phyloP scores from a whole-genome alignment of 2,329 filamentous ascomycete genomes.

The Talaromyces sp. region DNA sequence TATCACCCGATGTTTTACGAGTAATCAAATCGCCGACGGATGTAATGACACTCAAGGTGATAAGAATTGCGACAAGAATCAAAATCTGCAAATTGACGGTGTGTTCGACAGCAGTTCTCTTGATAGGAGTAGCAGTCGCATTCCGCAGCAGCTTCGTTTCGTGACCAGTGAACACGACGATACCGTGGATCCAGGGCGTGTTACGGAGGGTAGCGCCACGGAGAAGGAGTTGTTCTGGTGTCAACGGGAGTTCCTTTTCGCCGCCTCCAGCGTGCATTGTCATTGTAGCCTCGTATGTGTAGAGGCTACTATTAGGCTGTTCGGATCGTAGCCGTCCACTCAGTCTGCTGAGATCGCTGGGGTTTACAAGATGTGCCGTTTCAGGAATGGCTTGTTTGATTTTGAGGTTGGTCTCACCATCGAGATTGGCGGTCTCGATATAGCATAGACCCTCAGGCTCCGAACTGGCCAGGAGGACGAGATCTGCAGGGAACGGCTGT shows the following conservation, averaged over 20 bases:
- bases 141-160: constrained; percentile 99
- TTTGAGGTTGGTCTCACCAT: constrained; percentile 97
- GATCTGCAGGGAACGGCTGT: constrained; percentile 87
- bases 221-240: constrained; percentile 87
- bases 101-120: constrained; percentile 90
- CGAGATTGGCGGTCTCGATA: constrained; percentile 96
- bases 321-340: constrained; percentile 87
- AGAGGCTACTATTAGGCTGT: constrained; percentile 96
- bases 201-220: constrained; percentile 92
- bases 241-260: constrained; percentile 85
- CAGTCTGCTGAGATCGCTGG: constrained; percentile 78
- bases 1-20: constrained; percentile 59
- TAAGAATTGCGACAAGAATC: constrained; percentile 78
- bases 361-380: constrained; percentile 81
- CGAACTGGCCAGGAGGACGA: constrained; percentile 88
- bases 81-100: constrained; percentile 93
- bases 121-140: constrained; percentile 94
- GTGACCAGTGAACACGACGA: constrained; percentile 95
- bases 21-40: constrained; percentile 86
- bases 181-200: constrained; percentile 93
- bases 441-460: constrained; percentile 98
- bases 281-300: constrained; percentile 95
- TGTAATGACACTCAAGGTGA: constrained; percentile 81
- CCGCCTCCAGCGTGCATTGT: constrained; percentile 87
- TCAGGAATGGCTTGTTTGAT: constrained; percentile 97